Percentiles rank a stretch among this genome's conserved stretches.
Evolutionary conservation across 129 eudicot genomes (phyloP).

Genomic region (Logfia minima): DNA sequence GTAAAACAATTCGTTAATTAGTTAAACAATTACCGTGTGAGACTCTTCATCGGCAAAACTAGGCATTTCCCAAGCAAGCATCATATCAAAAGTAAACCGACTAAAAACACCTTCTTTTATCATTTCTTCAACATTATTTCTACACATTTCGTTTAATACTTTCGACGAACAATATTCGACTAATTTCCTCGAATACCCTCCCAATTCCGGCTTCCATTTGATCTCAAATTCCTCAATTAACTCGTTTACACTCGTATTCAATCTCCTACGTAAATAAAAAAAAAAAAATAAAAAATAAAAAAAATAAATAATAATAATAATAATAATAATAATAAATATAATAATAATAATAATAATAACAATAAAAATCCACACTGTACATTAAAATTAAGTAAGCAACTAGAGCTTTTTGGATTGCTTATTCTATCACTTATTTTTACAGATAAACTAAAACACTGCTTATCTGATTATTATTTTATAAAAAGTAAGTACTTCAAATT

Average conservation of each 20-base stretch:
- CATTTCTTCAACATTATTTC: conserved; percentile 39
- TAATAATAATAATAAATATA: too few relatives aligned
- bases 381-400: too few relatives aligned
- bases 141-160: conserved; percentile 54
- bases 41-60: conserved; percentile 52
- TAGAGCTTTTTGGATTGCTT: too few relatives aligned
- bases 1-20: too few relatives aligned
- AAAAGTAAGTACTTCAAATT: too few relatives aligned
- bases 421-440: too few relatives aligned
- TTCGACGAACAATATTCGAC: conserved; percentile 69
- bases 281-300: too few relatives aligned
- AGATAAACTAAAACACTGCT: too few relatives aligned
- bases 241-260: conserved; percentile 43
- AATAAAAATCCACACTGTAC: too few relatives aligned
- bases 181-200: conserved; percentile 64
- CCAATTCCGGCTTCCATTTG: conserved; percentile 52
- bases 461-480: too few relatives aligned
- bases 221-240: conserved; percentile 60
- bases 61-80: conserved; percentile 95
- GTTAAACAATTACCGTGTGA: conserved; percentile 29
- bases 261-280: conserved; percentile 37
- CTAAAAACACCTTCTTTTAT: conserved; percentile 56
- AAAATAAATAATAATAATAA: too few relatives aligned
- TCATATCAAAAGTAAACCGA: conserved; percentile 85
- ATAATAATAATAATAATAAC: too few relatives aligned